Percentiles rank a stretch among this genome's conserved stretches.
These are phyloP conservation scores for Artemisia argyi DNA, from an alignment of 129 eudicot species.

Conservation along the genomic window DNA sequence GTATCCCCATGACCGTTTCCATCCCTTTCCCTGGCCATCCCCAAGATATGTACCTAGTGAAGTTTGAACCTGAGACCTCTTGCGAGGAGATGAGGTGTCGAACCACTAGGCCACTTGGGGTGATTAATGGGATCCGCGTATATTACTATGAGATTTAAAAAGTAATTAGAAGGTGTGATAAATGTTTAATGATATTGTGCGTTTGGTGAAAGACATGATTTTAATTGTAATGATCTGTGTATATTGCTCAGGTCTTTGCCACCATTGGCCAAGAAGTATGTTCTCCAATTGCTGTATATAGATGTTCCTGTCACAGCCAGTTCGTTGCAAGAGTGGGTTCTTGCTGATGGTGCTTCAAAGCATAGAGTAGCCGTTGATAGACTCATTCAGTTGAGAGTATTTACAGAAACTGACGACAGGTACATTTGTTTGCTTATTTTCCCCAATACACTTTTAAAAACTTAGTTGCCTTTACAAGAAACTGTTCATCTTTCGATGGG, in stretches of 20 bases:
- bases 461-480: too few relatives aligned
- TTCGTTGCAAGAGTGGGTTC: constrained; percentile 87
- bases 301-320: constrained; percentile 70
- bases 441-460: too few relatives aligned
- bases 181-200: neutral
- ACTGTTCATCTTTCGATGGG: neutral
- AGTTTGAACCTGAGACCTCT: too few relatives aligned
- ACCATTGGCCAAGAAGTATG: constrained; percentile 90
- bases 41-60: too few relatives aligned
- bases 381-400: constrained; percentile 77
- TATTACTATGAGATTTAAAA: too few relatives aligned
- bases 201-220: neutral
- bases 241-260: constrained; percentile 70
- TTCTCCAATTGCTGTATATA: constrained; percentile 74
- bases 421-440: constrained; percentile 19
- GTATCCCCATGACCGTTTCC: too few relatives aligned
- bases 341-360: constrained; percentile 73
- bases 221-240: neutral
- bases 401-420: constrained; percentile 81
- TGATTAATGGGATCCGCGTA: neutral
- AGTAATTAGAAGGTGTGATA: neutral
- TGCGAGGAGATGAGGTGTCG: too few relatives aligned
- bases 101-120: too few relatives aligned
- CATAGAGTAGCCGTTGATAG: constrained; percentile 87
- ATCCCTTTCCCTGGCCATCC: too few relatives aligned